Conservation (phyloP, 495 filamentous ascomycete genomes). For the Tirmania nivea region DNA sequence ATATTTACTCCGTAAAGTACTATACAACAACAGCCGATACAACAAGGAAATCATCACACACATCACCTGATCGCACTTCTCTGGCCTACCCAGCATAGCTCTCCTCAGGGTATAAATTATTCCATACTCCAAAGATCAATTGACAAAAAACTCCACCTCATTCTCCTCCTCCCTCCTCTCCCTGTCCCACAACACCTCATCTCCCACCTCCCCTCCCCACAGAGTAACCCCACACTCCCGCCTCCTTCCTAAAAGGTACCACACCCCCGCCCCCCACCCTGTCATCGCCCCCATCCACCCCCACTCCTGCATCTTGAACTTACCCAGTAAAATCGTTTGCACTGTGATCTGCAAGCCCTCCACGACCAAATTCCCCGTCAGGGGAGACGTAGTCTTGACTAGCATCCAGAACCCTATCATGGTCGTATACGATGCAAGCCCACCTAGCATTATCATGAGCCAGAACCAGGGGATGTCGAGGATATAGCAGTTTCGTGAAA, state of each 20-base stretch:
- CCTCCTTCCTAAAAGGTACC: slow-evolving; percentile 26
- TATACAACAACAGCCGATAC: no score
- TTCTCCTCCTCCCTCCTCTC: no score
- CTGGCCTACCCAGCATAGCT: no score
- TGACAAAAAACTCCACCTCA: no score
- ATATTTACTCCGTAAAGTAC: no score
- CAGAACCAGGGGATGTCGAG: slow-evolving; percentile 31
- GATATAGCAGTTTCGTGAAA: slow-evolving; percentile 29
- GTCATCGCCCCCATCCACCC: slow-evolving; percentile 27
- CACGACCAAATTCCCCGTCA: slow-evolving; percentile 15
- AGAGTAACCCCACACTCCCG: slow-evolving; percentile 20
- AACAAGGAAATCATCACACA: no score
- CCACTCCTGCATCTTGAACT: slow-evolving; percentile 19
- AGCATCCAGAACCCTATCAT: slow-evolving; percentile 15
- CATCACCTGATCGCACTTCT: no score
- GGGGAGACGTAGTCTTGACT: slow-evolving; percentile 14
- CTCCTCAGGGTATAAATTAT: no score
- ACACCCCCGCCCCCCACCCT: slow-evolving; percentile 27
- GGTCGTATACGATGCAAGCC: slow-evolving; percentile 10
- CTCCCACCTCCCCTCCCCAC: slow-evolving; percentile 3
- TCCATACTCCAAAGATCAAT: no score
- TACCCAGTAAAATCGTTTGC: slow-evolving; percentile 20
- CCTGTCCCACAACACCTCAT: not conserved
- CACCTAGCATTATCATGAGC: slow-evolving; percentile 22
- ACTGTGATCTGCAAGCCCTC: slow-evolving; percentile 14